phyloP scores from a whole-genome alignment of 2,329 filamentous ascomycete genomes.

The Cytospora piceae region DNA sequence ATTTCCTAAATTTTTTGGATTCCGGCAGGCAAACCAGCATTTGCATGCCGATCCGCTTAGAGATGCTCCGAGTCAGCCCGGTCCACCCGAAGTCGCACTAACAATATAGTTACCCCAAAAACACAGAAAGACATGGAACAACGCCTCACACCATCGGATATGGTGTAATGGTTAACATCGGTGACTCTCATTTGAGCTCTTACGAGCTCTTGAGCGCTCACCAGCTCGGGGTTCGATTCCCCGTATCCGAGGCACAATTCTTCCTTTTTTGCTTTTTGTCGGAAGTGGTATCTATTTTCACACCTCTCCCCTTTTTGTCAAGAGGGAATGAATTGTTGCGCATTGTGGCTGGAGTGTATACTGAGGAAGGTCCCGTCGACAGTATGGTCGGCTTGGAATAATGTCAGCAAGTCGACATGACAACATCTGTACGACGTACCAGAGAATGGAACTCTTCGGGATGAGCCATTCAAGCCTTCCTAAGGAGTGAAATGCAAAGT shows the following conservation, averaged over 20 bases:
- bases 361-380: too few species aligned
- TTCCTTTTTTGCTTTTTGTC: neutral
- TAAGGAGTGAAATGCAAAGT: too few species aligned
- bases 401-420: too few species aligned
- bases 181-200: conserved; percentile 25
- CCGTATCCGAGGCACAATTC: conserved; percentile 26
- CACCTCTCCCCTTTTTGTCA: neutral
- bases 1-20: conserved; percentile 28
- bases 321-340: neutral
- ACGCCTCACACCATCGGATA: conserved; percentile 24
- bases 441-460: too few species aligned
- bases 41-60: neutral
- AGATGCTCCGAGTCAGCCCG: conserved; percentile 3
- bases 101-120: neutral
- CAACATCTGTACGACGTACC: too few species aligned
- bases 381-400: too few species aligned
- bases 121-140: neutral
- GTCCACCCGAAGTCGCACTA: neutral
- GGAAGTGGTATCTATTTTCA: neutral
- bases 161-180: conserved; percentile 30
- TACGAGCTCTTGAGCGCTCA: conserved; percentile 9
- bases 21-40: conserved; percentile 26
- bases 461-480: too few species aligned
- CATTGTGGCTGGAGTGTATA: too few species aligned
- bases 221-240: conserved; percentile 29